phyloP scores from a whole-genome alignment of 345 rosid genomes.

The Populus davidiana region DNA sequence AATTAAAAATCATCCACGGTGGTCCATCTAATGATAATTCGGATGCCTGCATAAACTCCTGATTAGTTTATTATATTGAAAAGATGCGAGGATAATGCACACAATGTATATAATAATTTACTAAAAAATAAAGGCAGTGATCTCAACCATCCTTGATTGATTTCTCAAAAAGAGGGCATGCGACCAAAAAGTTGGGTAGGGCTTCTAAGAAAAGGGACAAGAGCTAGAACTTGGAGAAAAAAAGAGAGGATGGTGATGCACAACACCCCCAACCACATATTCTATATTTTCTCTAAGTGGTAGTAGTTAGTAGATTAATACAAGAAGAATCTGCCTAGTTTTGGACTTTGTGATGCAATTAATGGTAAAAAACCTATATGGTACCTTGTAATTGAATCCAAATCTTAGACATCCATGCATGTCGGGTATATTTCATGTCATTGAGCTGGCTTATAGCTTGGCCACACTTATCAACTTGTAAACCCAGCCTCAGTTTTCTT shows the following conservation, averaged over 20 bases:
- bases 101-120: not conserved
- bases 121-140: slow-evolving; percentile 1
- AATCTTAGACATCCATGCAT: not conserved
- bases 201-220: not conserved
- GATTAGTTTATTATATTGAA: not conserved
- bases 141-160: not conserved
- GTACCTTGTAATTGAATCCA: not conserved
- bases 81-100: not conserved
- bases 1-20: not conserved
- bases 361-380: not conserved
- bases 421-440: slow-evolving; percentile 15
- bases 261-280: not conserved
- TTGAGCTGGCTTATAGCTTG: slow-evolving; percentile 7
- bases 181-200: not conserved
- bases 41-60: not conserved
- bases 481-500: not conserved
- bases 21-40: not conserved
- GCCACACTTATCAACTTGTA: not conserved
- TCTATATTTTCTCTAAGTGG: not conserved
- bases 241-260: not conserved
- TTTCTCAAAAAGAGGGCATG: not conserved
- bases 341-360: not conserved
- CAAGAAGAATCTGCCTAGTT: not conserved
- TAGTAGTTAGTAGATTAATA: not conserved
- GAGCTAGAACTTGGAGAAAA: not conserved